Percentiles rank a stretch among this genome's conserved stretches.
These are phyloP conservation scores for Chytriomyces sp. DNA, from an alignment of 192 early-diverging fungal species.

Conservation along the genomic window DNA sequence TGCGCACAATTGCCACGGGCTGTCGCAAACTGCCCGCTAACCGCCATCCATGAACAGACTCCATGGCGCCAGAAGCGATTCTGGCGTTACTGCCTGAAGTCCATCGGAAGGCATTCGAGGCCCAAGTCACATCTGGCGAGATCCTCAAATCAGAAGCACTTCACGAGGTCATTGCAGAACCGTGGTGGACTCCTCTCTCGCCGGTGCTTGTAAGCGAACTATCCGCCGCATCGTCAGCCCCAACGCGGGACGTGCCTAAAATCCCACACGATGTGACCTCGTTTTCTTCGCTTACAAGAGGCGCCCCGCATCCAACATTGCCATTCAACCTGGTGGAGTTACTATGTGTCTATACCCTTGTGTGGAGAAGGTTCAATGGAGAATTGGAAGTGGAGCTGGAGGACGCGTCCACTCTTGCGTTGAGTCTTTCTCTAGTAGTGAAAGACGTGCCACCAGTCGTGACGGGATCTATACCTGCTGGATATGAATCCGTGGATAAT, in stretches of 20 bases:
- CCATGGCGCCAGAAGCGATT: background rate
- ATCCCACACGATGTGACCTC: background rate
- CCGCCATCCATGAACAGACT: background rate
- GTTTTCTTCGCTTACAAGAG: conserved; percentile 12
- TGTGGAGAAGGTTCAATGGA: conserved; percentile 22
- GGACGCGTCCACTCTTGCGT: background rate
- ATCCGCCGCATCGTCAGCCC: background rate
- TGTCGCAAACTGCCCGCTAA: background rate
- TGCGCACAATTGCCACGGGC: background rate
- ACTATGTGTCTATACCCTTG: conserved; percentile 14
- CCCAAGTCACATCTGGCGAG: background rate
- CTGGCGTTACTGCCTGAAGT: conserved; percentile 13
- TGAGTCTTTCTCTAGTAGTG: too few relatives aligned
- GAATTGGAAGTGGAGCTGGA: background rate
- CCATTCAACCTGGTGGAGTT: conserved; percentile 21
- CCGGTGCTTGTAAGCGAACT: background rate
- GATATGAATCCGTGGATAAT: conserved; percentile 1
- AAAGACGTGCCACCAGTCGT: too few relatives aligned
- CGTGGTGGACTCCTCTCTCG: conserved; percentile 1
- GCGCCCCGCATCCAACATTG: conserved; percentile 2
- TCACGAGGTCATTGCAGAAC: background rate
- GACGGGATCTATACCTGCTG: too few relatives aligned
- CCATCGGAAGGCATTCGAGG: conserved; percentile 13
- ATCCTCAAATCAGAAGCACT: background rate
- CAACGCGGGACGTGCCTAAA: background rate